Conservation (phyloP, 2,329 filamentous ascomycete species). For the Neophaeococcomyces aloes region DNA sequence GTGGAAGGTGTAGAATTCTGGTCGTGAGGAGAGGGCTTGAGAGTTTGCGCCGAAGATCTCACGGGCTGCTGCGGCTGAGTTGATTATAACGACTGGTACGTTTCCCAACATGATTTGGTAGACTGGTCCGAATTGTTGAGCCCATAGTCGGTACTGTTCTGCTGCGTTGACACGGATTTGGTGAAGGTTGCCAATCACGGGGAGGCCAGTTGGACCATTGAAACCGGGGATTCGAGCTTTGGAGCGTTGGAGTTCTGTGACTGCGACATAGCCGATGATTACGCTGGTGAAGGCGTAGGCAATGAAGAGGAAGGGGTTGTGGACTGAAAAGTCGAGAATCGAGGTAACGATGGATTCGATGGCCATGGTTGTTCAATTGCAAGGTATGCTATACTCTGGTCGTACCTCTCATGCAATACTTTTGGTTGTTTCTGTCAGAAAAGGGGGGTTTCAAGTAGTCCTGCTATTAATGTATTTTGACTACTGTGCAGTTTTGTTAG, state of each 20-base stretch:
- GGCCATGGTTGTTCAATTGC: slow-evolving; percentile 14
- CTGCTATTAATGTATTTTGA: too few species aligned
- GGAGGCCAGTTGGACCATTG: slow-evolving; percentile 41
- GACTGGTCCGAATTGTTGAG: slow-evolving; percentile 40
- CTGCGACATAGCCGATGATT: slow-evolving; percentile 34
- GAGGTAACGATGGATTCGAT: slow-evolving; percentile 13
- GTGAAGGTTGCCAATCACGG: slow-evolving; percentile 46
- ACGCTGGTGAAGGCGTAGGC: slow-evolving; percentile 11
- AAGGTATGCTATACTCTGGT: too few species aligned
- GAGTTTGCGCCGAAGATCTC: slow-evolving; percentile 43
- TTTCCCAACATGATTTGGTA: slow-evolving; percentile 51
- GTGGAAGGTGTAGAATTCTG: slow-evolving; percentile 51
- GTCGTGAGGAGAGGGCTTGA: slow-evolving; percentile 45
- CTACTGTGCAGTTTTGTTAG: too few species aligned
- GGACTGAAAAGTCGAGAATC: neutral
- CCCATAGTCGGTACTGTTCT: slow-evolving; percentile 47
- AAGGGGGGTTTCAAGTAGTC: too few species aligned
- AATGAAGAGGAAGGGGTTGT: slow-evolving; percentile 3
- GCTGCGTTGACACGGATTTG: slow-evolving; percentile 47
- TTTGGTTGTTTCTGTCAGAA: too few species aligned
- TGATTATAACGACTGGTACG: slow-evolving; percentile 46
- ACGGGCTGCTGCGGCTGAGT: slow-evolving; percentile 43
- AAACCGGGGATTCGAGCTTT: slow-evolving; percentile 38
- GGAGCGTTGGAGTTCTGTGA: slow-evolving; percentile 41
- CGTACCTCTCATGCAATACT: too few species aligned